Percentiles rank a stretch among this genome's conserved stretches.
Conservation (phyloP, 805 yeast genomes). For the Phaffomyces antillensis region DNA sequence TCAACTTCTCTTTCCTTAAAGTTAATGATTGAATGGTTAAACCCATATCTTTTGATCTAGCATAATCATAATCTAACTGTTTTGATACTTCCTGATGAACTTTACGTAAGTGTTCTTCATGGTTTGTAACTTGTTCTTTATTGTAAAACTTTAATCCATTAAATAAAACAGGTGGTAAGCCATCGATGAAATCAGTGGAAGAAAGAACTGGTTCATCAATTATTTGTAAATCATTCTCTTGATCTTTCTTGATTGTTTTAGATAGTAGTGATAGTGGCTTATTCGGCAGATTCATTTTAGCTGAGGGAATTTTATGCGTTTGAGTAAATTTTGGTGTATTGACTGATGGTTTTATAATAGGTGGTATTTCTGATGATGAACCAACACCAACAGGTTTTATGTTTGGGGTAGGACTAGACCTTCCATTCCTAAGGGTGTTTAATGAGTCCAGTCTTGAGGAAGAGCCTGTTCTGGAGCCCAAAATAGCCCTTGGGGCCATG, state of each 20-base stretch:
- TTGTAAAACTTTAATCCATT: not conserved
- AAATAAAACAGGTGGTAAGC: not conserved
- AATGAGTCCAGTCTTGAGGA: too few species aligned
- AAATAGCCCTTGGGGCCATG: too few species aligned
- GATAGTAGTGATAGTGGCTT: too few species aligned
- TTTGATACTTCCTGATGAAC: not conserved
- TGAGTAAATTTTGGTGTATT: too few species aligned
- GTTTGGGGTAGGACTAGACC: too few species aligned
- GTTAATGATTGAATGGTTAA: not conserved
- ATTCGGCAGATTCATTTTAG: too few species aligned
- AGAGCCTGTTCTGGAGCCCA: too few species aligned
- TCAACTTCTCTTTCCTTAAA: slow-evolving; percentile 1
- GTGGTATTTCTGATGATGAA: too few species aligned
- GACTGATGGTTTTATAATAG: too few species aligned
- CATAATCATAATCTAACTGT: not conserved
- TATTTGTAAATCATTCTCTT: not conserved
- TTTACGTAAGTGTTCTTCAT: not conserved
- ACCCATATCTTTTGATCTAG: not conserved
- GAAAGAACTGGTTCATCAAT: not conserved
- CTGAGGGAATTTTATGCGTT: too few species aligned
- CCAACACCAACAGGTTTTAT: too few species aligned
- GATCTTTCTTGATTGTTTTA: not conserved
- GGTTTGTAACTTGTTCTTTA: not conserved
- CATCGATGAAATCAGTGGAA: not conserved
- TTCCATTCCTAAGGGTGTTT: too few species aligned